These are phyloP conservation scores for Emmonsia crescens DNA, from an alignment of 2,329 filamentous ascomycete species.

Conservation along the genomic window DNA sequence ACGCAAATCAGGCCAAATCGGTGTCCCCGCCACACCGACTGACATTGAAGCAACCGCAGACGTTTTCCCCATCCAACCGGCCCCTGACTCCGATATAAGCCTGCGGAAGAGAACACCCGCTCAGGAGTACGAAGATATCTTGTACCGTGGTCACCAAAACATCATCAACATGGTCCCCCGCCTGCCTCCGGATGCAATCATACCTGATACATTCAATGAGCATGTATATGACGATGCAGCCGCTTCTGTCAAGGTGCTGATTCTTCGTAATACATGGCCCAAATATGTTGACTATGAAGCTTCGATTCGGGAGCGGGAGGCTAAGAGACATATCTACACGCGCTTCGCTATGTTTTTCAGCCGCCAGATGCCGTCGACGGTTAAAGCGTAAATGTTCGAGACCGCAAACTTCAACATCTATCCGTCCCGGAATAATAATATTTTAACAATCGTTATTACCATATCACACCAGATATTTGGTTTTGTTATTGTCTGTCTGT, in stretches of 20 bases:
- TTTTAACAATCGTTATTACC: not conserved
- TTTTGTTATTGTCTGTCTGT: not conserved
- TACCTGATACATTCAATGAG: conserved; percentile 32
- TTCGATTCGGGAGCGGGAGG: not conserved
- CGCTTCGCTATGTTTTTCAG: not conserved
- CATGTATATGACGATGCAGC: conserved; percentile 47
- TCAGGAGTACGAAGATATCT: conserved; percentile 7
- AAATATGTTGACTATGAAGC: conserved; percentile 36
- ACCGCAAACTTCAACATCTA: not conserved
- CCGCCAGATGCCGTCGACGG: not conserved
- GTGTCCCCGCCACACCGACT: not conserved
- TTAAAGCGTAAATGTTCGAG: not conserved
- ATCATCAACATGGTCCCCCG: conserved; percentile 12
- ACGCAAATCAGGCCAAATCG: not conserved
- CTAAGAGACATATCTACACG: not conserved
- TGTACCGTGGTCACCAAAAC: conserved; percentile 7
- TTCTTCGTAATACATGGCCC: conserved; percentile 54
- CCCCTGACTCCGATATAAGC: not conserved
- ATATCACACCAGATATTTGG: not conserved
- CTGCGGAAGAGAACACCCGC: not conserved
- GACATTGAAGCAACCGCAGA: not conserved
- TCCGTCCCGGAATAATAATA: not conserved
- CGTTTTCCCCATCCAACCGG: not conserved
- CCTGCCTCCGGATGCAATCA: conserved; percentile 8
- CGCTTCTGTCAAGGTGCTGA: conserved; percentile 48